These are phyloP conservation scores for Sporisorium reilianum DNA, from an alignment of 1,284 basidiomycete species.

Conservation along the genomic window DNA sequence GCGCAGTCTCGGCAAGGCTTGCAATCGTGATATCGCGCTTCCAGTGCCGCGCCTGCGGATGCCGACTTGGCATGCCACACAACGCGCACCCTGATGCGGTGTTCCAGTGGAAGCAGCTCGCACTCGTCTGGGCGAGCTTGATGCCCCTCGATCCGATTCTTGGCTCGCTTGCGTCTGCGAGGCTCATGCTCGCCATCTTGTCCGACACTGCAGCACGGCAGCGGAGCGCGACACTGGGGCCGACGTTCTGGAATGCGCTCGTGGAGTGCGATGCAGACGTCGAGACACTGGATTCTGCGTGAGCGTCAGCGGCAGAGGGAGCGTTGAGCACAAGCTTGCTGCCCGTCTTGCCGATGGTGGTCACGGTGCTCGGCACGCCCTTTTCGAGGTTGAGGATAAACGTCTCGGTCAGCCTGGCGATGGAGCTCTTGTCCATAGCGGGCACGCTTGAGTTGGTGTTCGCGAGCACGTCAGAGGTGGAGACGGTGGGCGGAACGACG, in stretches of 20 bases:
- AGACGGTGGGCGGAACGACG: conserved; percentile 26
- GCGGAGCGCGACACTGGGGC: conserved; percentile 31
- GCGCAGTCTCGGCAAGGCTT: conserved; percentile 25
- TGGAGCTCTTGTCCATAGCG: conserved; percentile 57
- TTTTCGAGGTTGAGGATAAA: conserved; percentile 62
- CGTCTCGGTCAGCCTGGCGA: conserved; percentile 57
- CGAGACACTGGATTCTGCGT: neutral
- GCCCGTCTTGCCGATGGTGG: conserved; percentile 60
- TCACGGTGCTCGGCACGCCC: conserved; percentile 63
- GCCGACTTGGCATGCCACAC: conserved; percentile 55
- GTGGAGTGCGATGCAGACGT: conserved; percentile 11
- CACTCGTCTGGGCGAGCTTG: conserved; percentile 47
- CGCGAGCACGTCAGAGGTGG: conserved; percentile 9
- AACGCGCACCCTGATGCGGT: conserved; percentile 51
- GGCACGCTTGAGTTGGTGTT: conserved; percentile 11
- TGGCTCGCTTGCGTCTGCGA: conserved; percentile 16
- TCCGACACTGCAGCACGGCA: conserved; percentile 1
- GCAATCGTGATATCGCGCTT: conserved; percentile 58
- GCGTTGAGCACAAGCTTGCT: conserved; percentile 61
- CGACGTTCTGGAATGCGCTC: conserved; percentile 33
- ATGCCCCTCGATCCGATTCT: conserved; percentile 54
- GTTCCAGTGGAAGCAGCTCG: conserved; percentile 30
- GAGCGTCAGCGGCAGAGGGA: neutral
- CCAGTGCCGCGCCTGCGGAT: conserved; percentile 53
- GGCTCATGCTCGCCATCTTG: conserved; percentile 6